Evolutionary conservation across 2,329 filamentous ascomycete genomes (phyloP).

Genomic region (Monosporascus sp.): DNA sequence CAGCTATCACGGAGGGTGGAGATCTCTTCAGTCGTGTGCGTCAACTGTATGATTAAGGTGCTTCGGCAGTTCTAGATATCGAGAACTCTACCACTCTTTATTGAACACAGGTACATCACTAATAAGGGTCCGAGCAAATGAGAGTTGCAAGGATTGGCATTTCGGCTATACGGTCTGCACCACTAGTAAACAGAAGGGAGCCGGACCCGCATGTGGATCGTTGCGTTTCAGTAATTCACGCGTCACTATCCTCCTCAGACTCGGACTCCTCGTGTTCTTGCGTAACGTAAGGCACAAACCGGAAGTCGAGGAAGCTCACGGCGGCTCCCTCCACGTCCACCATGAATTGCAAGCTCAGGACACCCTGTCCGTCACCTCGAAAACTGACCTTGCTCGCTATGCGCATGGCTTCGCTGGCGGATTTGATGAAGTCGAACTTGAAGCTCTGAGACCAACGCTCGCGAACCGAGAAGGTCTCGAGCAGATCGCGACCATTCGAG

Average conservation of each 20-base stretch:
- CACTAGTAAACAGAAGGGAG: too few species aligned
- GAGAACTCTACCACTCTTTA: too few species aligned
- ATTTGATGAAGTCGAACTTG: slow-evolving; percentile 81
- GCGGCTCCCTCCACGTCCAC: slow-evolving; percentile 72
- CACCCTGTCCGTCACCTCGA: slow-evolving; percentile 79
- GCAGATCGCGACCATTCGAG: slow-evolving; percentile 56
- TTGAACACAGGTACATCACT: too few species aligned
- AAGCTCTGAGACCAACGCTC: slow-evolving; percentile 65
- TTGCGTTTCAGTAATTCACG: slow-evolving; percentile 22
- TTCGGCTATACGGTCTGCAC: too few species aligned
- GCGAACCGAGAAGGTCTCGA: slow-evolving; percentile 68
- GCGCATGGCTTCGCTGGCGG: slow-evolving; percentile 86
- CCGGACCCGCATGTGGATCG: background rate
- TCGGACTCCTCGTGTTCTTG: slow-evolving; percentile 53
- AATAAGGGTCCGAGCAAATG: too few species aligned
- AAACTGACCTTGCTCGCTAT: slow-evolving; percentile 89
- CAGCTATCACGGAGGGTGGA: too few species aligned
- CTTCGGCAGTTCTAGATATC: too few species aligned
- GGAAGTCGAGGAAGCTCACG: slow-evolving; percentile 74
- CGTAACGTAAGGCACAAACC: slow-evolving; percentile 68
- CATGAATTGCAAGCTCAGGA: slow-evolving; percentile 94
- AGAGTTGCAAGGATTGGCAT: too few species aligned
- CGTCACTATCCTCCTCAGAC: slow-evolving; percentile 27
- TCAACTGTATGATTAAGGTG: too few species aligned
- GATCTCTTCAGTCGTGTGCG: too few species aligned